phyloP scores from a whole-genome alignment of 495 filamentous ascomycete species.

The Xylaria bambusicola region DNA sequence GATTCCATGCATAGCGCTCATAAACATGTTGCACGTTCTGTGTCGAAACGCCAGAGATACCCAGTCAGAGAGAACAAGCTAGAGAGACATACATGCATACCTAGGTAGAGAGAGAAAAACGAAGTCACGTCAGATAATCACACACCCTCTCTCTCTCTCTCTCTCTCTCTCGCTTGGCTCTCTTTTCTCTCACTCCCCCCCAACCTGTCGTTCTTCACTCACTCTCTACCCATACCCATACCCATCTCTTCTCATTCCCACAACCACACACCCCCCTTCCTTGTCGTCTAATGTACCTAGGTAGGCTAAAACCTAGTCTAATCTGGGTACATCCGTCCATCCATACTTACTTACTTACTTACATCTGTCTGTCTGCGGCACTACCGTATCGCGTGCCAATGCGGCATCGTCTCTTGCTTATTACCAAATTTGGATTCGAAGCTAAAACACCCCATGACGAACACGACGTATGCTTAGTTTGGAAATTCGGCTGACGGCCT shows the following conservation, averaged over 20 bases:
- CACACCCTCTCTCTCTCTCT: conserved; percentile 8
- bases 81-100: too few relatives aligned
- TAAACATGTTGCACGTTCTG: not conserved
- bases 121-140: not conserved
- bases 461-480: conserved; percentile 13
- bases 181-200: too few relatives aligned
- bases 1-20: conserved; percentile 11
- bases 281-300: not conserved
- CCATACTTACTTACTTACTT: too few relatives aligned
- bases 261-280: not conserved
- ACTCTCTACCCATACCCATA: too few relatives aligned
- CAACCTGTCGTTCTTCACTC: too few relatives aligned
- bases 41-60: not conserved
- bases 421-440: conserved; percentile 18
- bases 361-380: conserved; percentile 15
- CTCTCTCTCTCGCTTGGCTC: too few relatives aligned
- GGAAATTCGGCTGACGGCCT: conserved; percentile 13
- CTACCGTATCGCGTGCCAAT: conserved; percentile 15
- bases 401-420: conserved; percentile 11
- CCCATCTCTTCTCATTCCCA: not conserved
- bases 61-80: too few relatives aligned
- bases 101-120: too few relatives aligned
- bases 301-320: not conserved
- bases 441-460: conserved; percentile 4
- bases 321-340: not conserved